phyloP scores from a whole-genome alignment of 2,329 filamentous ascomycete species.

The Penicillium oxalicum region DNA sequence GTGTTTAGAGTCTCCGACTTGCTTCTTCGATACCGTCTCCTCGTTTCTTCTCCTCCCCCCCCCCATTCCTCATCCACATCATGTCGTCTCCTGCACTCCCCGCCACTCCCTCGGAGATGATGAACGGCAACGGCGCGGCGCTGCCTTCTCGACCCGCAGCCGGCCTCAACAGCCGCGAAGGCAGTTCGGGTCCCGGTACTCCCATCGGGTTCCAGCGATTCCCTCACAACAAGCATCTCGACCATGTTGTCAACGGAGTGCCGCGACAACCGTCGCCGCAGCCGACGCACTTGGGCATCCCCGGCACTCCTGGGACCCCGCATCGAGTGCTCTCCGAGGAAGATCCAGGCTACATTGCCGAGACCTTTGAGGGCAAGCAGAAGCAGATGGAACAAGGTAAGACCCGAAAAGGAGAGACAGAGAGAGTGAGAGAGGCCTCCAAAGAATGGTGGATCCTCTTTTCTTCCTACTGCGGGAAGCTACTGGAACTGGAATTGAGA shows the following conservation, averaged over 20 bases:
- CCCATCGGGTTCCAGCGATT: constrained; percentile 40
- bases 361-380: constrained; percentile 86
- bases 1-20: constrained; percentile 10
- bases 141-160: constrained; percentile 26
- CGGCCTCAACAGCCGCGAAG: constrained; percentile 31
- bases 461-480: no score
- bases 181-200: constrained; percentile 34
- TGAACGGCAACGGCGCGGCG: constrained; percentile 18
- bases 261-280: constrained; percentile 74
- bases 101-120: constrained; percentile 22
- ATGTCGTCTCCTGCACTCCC: constrained; percentile 30
- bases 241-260: constrained; percentile 48
- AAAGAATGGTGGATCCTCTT: no score
- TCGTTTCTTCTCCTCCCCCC: background rate
- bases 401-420: constrained; percentile 16
- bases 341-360: constrained; percentile 89
- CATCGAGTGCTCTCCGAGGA: constrained; percentile 77
- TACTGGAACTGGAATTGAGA: background rate
- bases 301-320: constrained; percentile 58
- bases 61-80: constrained; percentile 3
- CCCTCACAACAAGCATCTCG: constrained; percentile 53
- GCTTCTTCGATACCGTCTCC: background rate
- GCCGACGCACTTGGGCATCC: constrained; percentile 75
- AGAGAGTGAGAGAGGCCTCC: no score
- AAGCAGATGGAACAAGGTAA: constrained; percentile 79